Base-by-base conservation (phyloP, 164 flowering plant genomes). In the Vitis labrusca region DNA sequence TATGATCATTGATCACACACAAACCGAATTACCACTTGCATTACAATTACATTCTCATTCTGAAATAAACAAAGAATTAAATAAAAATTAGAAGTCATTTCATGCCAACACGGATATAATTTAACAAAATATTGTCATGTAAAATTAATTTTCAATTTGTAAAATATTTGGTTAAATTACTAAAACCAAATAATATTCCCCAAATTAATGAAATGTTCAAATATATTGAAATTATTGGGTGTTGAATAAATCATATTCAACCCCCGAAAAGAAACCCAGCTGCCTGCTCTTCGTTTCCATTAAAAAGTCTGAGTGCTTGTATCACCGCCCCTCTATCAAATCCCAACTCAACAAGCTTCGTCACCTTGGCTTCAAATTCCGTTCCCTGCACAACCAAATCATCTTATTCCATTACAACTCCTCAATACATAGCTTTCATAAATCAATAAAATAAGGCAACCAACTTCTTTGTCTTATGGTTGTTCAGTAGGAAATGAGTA, bases 231-330 rank as follows among this genome's bases (percentile, higher is more conserved):
- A 37, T 37, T 37, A 37, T 37, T 6, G 44, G 44, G 44, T 37
- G 5, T 3, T 37, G 2, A 37, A 37, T 37, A 37, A 37, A 37
- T 3, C 2, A 44, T 60, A 15, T 44, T 85, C 77, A 91, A 70
- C 97, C 93, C n/a, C 97, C 98, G 72, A 96, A 96, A 10, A 96
- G 94, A 75, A 76, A 92, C 11, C 93, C 91, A 49, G 99, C 99
- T 10, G 98, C 99, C 75, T 90, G 95, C 37, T 96, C 99, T 87
- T 93, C 99, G 57, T 93, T 93, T 16, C 98, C 97, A 65, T 87
- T 70, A 56, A 80, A 89, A 50, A 96, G 64, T 69, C 71, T 83
- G 3, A 93, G 96, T 66, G 99, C 97, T 75, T 85, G 89, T 72
- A 91, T 68, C 19, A 84, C 99, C 56, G 88, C 81, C 14, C 83